Evolutionary conservation across 2,329 filamentous ascomycete genomes (phyloP), one percentile per base, ranked within the genome.

Genomic region (Verticillium alfalfae): DNA sequence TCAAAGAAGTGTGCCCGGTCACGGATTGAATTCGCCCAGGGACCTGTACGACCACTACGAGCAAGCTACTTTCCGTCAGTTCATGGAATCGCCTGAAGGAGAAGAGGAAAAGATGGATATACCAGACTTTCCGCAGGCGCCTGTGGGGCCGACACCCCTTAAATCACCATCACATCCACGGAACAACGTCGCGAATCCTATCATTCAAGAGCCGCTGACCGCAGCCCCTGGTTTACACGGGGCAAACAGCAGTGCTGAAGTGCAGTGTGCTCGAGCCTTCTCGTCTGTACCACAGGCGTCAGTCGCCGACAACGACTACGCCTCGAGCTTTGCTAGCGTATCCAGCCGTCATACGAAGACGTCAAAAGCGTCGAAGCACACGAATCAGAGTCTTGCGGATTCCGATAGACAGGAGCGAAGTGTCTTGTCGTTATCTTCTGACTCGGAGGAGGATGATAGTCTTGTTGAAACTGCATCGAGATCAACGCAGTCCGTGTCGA

Each of bases 41-140:
- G 79, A 80, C 59, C 73, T 87, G 3, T 86, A 86, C 67, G 75
- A 84, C 61, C 82, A 86, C 67, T 86, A 87, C 67, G 84, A 86
- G 69, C 78, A 84, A 65, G 81, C 81, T 75, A 80, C 82, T 0
- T 80, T 83, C 61, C 78, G 78, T 15, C 71, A 81, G 45, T 70
- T 79, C 2, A 69, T 76, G 52, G 68, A 67, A 45, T 57, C 54
- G 6, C 59, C 55, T 15, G 59, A 37, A 13, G 49, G 56, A 16
- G 58, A 54, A 18, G 52, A 38, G 34, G 57, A 58, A 16, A 38
- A 41, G 41, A 38, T 37, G 34, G 60, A 8, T 55, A 65, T 12
- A 26, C 45, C 45, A 12, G 63, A 63, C 12, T 57, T 49, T 13
- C 63, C 63, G 12, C 31, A 59, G 10, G 26, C 54, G 26, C 54